These are phyloP conservation scores for Paramecium sexaurelia DNA, from an alignment of 73 alveolate genomes.

Conservation along the genomic window DNA sequence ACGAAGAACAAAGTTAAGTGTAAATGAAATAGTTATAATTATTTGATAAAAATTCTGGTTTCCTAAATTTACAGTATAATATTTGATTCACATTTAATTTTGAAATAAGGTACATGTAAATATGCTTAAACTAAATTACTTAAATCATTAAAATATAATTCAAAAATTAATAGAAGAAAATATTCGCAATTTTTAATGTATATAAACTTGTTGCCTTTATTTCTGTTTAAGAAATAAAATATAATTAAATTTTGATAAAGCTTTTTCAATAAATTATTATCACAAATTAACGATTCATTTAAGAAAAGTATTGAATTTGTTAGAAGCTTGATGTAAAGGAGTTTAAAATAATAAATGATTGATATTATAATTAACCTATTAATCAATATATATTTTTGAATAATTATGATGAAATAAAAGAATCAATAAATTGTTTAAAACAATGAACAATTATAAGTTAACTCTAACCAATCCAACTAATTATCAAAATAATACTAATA, in stretches of 20 bases:
- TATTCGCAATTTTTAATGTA: too few relatives aligned
- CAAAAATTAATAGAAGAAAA: too few relatives aligned
- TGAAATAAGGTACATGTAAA: not conserved
- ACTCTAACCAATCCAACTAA: not conserved
- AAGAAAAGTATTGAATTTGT: not conserved
- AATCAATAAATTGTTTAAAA: not conserved
- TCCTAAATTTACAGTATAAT: too few relatives aligned
- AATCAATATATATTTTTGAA: not conserved
- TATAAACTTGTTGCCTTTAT: too few relatives aligned
- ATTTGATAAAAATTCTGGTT: too few relatives aligned
- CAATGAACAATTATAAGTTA: not conserved
- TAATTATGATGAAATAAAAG: not conserved
- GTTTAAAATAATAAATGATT: not conserved
- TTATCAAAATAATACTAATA: not conserved
- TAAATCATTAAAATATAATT: not conserved
- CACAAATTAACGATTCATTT: not conserved
- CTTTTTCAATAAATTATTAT: not conserved
- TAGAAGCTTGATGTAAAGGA: constrained; percentile 16
- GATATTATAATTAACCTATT: not conserved
- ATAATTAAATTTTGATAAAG: not conserved
- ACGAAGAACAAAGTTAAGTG: too few relatives aligned
- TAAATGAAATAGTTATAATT: too few relatives aligned
- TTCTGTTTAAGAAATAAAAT: not conserved
- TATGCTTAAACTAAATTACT: not conserved
- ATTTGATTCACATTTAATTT: not conserved